A percentile compares a stretch with the other conserved stretches of the same genome.
Evolutionary conservation across 495 filamentous ascomycete genomes (phyloP).

Genomic region (Neurospora cerealis): DNA sequence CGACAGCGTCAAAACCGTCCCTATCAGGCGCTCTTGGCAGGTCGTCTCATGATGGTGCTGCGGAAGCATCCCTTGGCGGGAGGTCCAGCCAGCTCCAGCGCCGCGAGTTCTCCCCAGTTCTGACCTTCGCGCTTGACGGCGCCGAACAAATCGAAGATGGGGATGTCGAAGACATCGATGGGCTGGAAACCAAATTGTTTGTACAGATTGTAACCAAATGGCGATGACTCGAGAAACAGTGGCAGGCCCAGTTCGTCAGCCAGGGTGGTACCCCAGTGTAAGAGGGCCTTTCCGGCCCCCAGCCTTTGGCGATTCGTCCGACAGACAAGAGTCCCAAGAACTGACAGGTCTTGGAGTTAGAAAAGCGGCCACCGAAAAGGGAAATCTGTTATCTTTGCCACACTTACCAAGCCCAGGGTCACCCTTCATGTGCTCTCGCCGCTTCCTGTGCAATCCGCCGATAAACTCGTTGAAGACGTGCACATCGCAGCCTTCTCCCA

Average conservation of each 20-base stretch:
- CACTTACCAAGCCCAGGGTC: slow-evolving; percentile 18
- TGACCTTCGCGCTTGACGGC: slow-evolving; percentile 1
- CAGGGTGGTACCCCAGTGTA: slow-evolving; percentile 15
- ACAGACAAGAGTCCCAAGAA: slow-evolving; percentile 14
- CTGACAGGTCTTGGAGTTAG: slow-evolving; percentile 5
- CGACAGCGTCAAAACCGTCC: not conserved
- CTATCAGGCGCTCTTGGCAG: not conserved
- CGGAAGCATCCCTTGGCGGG: slow-evolving; percentile 12
- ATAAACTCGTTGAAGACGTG: slow-evolving; percentile 16
- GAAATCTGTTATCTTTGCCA: not conserved
- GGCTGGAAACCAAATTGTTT: slow-evolving; percentile 16
- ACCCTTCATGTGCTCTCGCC: slow-evolving; percentile 10
- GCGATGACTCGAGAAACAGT: slow-evolving; percentile 16
- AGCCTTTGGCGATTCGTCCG: slow-evolving; percentile 12
- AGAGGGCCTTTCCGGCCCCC: slow-evolving; percentile 19
- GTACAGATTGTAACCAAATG: slow-evolving; percentile 18
- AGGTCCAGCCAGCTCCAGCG: slow-evolving; percentile 11
- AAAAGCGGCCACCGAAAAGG: not conserved
- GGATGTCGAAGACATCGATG: slow-evolving; percentile 13
- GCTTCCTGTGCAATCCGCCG: slow-evolving; percentile 8
- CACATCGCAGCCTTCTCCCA: slow-evolving; percentile 14
- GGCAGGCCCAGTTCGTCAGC: slow-evolving; percentile 19
- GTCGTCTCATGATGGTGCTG: slow-evolving; percentile 19
- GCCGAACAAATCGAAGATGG: slow-evolving; percentile 15
- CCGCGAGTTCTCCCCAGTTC: slow-evolving; percentile 18